Conservation (phyloP, 495 filamentous ascomycete species). For the Hyaloscypha bicolor region DNA sequence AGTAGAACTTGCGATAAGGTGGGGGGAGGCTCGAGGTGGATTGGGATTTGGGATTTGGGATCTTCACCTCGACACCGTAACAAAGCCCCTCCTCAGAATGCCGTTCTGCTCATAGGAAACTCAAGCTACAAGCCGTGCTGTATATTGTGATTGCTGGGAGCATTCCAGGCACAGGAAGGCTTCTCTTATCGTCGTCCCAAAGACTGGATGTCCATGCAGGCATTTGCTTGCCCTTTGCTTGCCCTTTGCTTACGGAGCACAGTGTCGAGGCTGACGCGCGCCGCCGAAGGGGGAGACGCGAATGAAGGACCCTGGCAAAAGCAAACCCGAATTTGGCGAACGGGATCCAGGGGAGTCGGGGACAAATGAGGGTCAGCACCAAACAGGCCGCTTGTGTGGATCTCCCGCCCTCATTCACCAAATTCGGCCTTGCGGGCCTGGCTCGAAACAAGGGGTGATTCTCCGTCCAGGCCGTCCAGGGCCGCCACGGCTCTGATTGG, state of each 20-base stretch:
- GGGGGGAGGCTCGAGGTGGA: neutral
- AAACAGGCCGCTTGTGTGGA: neutral
- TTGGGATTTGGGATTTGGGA: too few relatives aligned
- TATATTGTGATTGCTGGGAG: neutral
- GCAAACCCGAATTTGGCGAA: neutral
- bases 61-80: neutral
- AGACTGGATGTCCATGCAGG: neutral
- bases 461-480: neutral
- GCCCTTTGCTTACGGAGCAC: neutral
- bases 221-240: too few relatives aligned
- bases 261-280: neutral
- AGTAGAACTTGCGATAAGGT: neutral
- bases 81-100: neutral
- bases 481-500: neutral
- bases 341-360: neutral
- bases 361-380: neutral
- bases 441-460: neutral
- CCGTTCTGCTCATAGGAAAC: neutral
- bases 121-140: neutral
- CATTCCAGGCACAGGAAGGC: neutral
- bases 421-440: neutral
- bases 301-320: neutral
- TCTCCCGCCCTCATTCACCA: slow-evolving; percentile 6
- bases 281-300: neutral
- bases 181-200: neutral